Base-by-base conservation (phyloP, 164 flowering plant genomes). In the Annona squamosa region DNA sequence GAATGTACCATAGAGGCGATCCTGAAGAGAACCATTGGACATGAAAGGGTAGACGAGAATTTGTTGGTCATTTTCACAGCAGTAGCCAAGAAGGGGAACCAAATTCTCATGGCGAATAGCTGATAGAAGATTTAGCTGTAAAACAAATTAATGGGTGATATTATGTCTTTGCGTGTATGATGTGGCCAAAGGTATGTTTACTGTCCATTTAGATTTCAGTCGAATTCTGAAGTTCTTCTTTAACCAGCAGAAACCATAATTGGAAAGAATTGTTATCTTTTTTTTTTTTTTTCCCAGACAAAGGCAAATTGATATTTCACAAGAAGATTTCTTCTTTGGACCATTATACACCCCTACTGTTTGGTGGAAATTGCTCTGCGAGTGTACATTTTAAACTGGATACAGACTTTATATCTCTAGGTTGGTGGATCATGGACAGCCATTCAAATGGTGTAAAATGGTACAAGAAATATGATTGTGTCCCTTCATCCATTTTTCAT, bases 1-100 rank as follows among this genome's bases (percentile, higher is more conserved):
- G 41, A 5, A 69, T 61, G 17, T 91, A 89, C 97, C 97, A 66
- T 89, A 88, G 72, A 91, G 89, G 46, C 90, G 90, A 83, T 91
- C 97, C 78, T 91, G 93, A 70, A 89, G 88, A 69, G 97, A 91
- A 65, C 93, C 93, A 81, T 89, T 91, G n/a, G 97, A 89, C 97
- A 91, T 89, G 71, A 86, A 91, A 70, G 91, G 90, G 75, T 89
- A 91, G 48, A 91, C 93, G 41, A 91, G 89, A 75, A 89, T 91
- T 78, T 88, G 92, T 73, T 91, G 93, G 72, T 89, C 93, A 75
- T 82, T 84, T 79, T 91, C 93, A 43, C 86, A 77, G 71, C 97
- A 91, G 69, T 82, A 88, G 57, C 97, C 97, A 67, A 89, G 85
- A 70, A 91, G 92, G 19, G 93, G 97, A 71, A 91, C 93, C 82